Evolutionary conservation across 345 rosid species (phyloP), one percentile per base, ranked within the genome.

Genomic region (Limnanthes douglasii): DNA sequence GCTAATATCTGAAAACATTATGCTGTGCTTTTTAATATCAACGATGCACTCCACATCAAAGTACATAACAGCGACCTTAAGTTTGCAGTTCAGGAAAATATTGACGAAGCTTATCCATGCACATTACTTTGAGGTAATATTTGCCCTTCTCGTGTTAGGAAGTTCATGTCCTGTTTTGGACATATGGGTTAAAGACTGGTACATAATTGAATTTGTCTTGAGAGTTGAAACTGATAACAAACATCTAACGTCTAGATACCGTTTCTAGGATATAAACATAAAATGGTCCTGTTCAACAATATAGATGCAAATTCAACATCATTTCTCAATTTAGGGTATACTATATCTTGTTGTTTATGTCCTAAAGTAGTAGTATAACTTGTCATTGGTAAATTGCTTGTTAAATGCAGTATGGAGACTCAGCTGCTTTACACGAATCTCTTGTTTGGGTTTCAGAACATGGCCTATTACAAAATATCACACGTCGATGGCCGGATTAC

Each of bases 391-490:
- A 25, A 11, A 10, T 28, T 5, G 32, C 13, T 15, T 28, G 6
- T 10, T 28, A 28, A 26, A 26, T 37, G 36, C 11, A 6, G 37
- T 14, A 15, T 20, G 29, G 15, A 3, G 8, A 28, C 1, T 28
- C 3, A 28, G 13, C 13, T 10, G 2, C 5, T 28, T 28, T n/a
- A 28, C 32, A 28, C 12, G n/a, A 21, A 22, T 21, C 36, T 38
- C 41, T 48, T 39, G 12, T 46, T 36, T 38, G 19, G 44, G 44
- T 60, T 59, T 33, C 93, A 92, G 96, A 92, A 81, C 57, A 85
- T 92, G 96, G 88, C 83, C 2, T 92, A 92, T 66, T 92, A 92
- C 72, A 92, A 92, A 53, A 62, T 92, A 56, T 80, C 96, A 42
- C 96, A 92, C 47, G 94, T 92, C 39, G 99, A 92, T 62, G 78